phyloP scores from a whole-genome alignment of 1,139 yeast genomes.

The Scheffersomyces cryptocercus region DNA sequence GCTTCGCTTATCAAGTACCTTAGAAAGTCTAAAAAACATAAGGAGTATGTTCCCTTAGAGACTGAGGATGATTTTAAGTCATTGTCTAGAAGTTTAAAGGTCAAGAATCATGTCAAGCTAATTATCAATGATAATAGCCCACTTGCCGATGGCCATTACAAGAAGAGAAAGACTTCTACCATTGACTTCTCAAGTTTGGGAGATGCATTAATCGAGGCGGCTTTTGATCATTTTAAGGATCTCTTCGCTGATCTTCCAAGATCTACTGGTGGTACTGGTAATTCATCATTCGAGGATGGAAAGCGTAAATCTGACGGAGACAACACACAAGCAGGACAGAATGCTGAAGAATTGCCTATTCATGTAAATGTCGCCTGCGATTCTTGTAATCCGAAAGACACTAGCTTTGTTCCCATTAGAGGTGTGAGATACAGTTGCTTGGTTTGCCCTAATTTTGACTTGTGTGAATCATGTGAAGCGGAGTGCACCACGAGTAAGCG shows the following conservation, averaged over 20 bases:
- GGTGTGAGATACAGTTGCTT: conserved; percentile 59
- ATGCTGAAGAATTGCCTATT: conserved; percentile 1
- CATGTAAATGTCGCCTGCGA: conserved; percentile 53
- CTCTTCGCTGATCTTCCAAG: conserved; percentile 12
- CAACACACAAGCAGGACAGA: neutral
- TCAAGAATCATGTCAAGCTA: conserved; percentile 40
- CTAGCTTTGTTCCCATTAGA: conserved; percentile 27
- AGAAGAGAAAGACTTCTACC: conserved; percentile 10
- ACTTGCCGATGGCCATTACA: conserved; percentile 2
- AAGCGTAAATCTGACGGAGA: neutral
- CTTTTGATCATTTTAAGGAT: conserved; percentile 25
- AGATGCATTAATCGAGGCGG: conserved; percentile 25
- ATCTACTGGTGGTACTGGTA: conserved; percentile 1
- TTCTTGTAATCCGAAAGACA: conserved; percentile 32
- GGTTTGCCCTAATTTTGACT: conserved; percentile 56
- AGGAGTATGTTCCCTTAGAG: conserved; percentile 41
- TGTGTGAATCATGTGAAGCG: conserved; percentile 53
- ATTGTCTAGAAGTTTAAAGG: conserved; percentile 47
- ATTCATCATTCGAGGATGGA: neutral
- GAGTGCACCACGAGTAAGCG: conserved; percentile 9
- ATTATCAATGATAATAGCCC: conserved; percentile 23
- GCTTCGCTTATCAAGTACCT: conserved; percentile 9
- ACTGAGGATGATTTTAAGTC: conserved; percentile 44
- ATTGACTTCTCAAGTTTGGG: conserved; percentile 24
- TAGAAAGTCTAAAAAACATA: conserved; percentile 47